Percentiles rank a stretch among this genome's conserved stretches.
Evolutionary conservation across 495 filamentous ascomycete genomes (phyloP).

Genomic region (Penicilliopsis zonata): DNA sequence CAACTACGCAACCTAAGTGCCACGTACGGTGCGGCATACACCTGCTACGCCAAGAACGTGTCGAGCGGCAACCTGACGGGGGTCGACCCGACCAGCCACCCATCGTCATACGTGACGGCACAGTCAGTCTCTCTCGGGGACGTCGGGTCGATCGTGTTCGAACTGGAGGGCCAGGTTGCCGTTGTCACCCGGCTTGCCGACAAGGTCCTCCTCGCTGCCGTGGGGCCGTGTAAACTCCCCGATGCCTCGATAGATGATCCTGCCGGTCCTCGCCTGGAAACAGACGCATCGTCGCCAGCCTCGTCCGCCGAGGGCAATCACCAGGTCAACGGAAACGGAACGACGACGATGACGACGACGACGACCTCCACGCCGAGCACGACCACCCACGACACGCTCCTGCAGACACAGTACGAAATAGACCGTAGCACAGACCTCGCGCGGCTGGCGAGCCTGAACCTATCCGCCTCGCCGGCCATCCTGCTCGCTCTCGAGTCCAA

Average conservation of each 20-base stretch:
- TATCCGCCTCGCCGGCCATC: constrained; percentile 28
- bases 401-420: constrained; percentile 28
- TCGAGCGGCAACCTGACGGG: constrained; percentile 35
- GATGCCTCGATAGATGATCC: neutral
- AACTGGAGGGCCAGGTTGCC: constrained; percentile 32
- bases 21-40: constrained; percentile 37
- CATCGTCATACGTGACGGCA: constrained; percentile 35
- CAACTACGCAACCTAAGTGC: constrained; percentile 35
- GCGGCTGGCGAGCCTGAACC: constrained; percentile 28
- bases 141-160: constrained; percentile 37
- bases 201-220: constrained; percentile 32
- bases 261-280: neutral
- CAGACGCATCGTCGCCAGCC: neutral
- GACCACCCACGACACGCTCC: constrained; percentile 12
- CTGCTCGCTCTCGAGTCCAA: constrained; percentile 34
- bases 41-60: constrained; percentile 33
- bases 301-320: too few species aligned
- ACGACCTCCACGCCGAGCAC: neutral
- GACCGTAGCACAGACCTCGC: constrained; percentile 30
- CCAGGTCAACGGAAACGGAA: constrained; percentile 5
- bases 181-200: constrained; percentile 35
- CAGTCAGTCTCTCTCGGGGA: constrained; percentile 37
- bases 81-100: constrained; percentile 34
- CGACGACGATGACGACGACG: neutral
- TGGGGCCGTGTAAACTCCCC: constrained; percentile 23